Conservation (phyloP, 2,329 filamentous ascomycete species). For the Alternaria triticina region DNA sequence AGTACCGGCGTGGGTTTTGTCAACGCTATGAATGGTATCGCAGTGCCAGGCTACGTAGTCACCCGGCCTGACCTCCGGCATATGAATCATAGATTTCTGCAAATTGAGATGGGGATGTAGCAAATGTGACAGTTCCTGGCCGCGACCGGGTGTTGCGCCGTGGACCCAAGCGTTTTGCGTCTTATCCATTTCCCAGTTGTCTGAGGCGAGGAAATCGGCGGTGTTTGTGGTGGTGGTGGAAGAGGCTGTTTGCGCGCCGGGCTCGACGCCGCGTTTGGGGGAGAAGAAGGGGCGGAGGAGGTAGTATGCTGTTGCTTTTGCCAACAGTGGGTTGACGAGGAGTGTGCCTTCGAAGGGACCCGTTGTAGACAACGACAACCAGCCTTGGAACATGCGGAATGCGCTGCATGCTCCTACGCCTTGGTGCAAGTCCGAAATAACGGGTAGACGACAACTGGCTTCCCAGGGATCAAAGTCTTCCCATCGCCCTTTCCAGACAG, state of each 20-base stretch:
- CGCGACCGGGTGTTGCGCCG: conserved; percentile 71
- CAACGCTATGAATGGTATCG: conserved; percentile 81
- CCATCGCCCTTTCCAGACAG: conserved; percentile 77
- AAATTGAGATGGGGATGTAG: conserved; percentile 76
- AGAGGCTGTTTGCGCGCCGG: conserved; percentile 41
- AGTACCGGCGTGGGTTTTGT: conserved; percentile 74
- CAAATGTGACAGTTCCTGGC: conserved; percentile 69
- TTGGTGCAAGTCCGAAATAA: conserved; percentile 77
- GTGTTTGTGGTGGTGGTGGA: conserved; percentile 41
- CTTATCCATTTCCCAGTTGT: conserved; percentile 67
- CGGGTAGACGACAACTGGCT: conserved; percentile 69
- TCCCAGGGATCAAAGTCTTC: conserved; percentile 86
- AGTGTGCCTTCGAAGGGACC: conserved; percentile 79
- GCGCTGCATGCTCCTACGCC: conserved; percentile 82
- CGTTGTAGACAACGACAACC: conserved; percentile 79
- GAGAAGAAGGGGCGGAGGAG: conserved; percentile 85
- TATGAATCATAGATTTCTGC: conserved; percentile 71
- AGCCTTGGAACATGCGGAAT: conserved; percentile 90
- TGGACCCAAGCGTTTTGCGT: conserved; percentile 67
- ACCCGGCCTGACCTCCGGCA: conserved; percentile 72
- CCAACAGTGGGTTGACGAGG: conserved; percentile 78
- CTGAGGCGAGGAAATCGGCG: conserved; percentile 55
- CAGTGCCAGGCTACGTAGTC: conserved; percentile 84
- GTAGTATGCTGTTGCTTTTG: conserved; percentile 77
- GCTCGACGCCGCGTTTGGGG: conserved; percentile 51